Conservation (phyloP, 2,329 filamentous ascomycete genomes). For the Fusarium denticulatum region DNA sequence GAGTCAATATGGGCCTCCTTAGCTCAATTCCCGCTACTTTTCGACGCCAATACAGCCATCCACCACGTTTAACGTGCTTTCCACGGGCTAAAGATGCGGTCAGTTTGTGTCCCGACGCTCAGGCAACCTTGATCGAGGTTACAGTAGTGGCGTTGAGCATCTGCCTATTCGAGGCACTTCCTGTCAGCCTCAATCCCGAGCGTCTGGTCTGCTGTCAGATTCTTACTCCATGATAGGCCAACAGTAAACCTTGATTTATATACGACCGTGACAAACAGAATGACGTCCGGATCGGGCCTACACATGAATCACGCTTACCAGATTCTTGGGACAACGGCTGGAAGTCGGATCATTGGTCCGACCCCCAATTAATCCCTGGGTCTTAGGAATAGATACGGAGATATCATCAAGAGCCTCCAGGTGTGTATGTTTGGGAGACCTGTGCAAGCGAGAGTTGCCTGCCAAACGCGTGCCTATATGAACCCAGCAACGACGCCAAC, state of each 20-base stretch:
- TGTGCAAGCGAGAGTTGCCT: constrained; percentile 3
- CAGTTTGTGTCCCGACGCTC: constrained; percentile 3
- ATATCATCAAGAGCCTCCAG: constrained; percentile 11
- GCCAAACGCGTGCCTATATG: constrained; percentile 6
- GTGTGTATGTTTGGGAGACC: background rate
- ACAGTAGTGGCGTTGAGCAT: constrained; percentile 18
- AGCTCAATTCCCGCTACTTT: constrained; percentile 21
- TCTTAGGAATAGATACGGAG: constrained; percentile 8
- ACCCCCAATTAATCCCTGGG: constrained; percentile 16
- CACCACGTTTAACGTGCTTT: constrained; percentile 5
- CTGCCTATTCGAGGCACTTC: constrained; percentile 27
- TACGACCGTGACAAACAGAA: constrained; percentile 24
- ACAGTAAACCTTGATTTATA: constrained; percentile 1
- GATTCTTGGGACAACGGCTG: constrained; percentile 6
- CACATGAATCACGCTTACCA: constrained; percentile 33
- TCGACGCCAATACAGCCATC: constrained; percentile 7
- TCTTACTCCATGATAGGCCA: constrained; percentile 35
- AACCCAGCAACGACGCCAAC: background rate
- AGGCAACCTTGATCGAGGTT: constrained; percentile 20
- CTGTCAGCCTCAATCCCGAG: constrained; percentile 31
- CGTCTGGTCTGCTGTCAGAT: constrained; percentile 36
- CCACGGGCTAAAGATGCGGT: constrained; percentile 15
- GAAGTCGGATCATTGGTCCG: constrained; percentile 11
- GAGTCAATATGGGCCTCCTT: constrained; percentile 26
- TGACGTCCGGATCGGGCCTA: constrained; percentile 29